Base-by-base conservation (phyloP, 164 flowering plant species). In the Annona squamosa region DNA sequence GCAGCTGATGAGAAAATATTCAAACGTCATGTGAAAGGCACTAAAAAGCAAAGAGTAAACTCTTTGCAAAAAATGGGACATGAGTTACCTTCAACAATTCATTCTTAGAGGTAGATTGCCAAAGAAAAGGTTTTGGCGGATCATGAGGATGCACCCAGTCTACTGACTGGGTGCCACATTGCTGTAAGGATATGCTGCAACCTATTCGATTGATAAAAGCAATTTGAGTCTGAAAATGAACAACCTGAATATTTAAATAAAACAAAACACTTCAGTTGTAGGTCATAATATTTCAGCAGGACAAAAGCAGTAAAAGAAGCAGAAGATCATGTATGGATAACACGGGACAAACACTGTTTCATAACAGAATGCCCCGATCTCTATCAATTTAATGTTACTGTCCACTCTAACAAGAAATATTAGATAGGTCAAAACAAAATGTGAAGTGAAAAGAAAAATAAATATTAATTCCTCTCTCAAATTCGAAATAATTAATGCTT, bases 181-280 rank as follows among this genome's bases (percentile, higher is more conserved):
- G 99, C 81, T 84, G 93, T 73, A 96, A 67, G 79, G 87, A 87
- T 67, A 96, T 64, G 75, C 89, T 86, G 71, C 73, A 46, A 4
- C 99, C 99, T 68, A 82, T 74, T 75, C 98, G 82, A 78, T 93
- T 96, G 48, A 90, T 80, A 72, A 87, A 90, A 77, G 91, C 77
- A 56, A 88, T 84, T 52, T 89, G 97, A 63, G 98, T 98, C 83
- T 89, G 97, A 77, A 93, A 89, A 81, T 86, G 97, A 80, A 96
- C 83, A 72, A 91, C 99, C 99, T 96, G 94, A 70, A 87, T 5
- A 68, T 26, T 26, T 26, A 26, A 26, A 26, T 26, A 26, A 26
- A 26, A 26, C 43, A 75, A 68, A 70, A 17, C 42, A 56, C 5
- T 44, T 70, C 52, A 64, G 48, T 46, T 42, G 52, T 46, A n/a